Conservation (phyloP, 805 yeast species). For the Saccharomycopsis capsularis region DNA sequence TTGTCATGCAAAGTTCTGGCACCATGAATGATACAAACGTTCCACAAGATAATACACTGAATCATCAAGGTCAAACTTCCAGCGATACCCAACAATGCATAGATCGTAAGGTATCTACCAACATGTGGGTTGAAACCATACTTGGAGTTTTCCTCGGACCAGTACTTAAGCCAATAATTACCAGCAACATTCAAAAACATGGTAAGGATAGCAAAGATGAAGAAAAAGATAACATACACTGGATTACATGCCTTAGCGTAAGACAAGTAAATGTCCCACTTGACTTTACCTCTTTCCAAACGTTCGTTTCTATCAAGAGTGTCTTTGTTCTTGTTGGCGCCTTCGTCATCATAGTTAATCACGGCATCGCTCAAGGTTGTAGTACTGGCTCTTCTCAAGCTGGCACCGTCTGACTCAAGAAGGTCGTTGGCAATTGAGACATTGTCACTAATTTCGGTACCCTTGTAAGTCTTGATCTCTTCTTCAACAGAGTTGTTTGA, state of each 20-base stretch:
- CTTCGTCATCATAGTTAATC: slow-evolving; percentile 35
- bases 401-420: slow-evolving; percentile 27
- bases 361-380: slow-evolving; percentile 32
- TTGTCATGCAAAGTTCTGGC: slow-evolving; percentile 66
- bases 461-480: slow-evolving; percentile 11
- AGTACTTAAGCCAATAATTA: slow-evolving; percentile 90
- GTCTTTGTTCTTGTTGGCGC: slow-evolving; percentile 33
- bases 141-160: slow-evolving; percentile 86
- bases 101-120: slow-evolving; percentile 65
- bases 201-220: slow-evolving; percentile 48
- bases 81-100: slow-evolving; percentile 65
- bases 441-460: slow-evolving; percentile 1
- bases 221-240: slow-evolving; percentile 49
- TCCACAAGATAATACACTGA: slow-evolving; percentile 68
- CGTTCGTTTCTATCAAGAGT: slow-evolving; percentile 50
- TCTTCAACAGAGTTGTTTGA: slow-evolving; percentile 3
- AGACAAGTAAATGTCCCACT: slow-evolving; percentile 73
- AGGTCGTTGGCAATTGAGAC: slow-evolving; percentile 9
- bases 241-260: slow-evolving; percentile 88
- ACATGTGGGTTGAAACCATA: slow-evolving; percentile 67
- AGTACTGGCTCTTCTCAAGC: slow-evolving; percentile 61
- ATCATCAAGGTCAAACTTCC: slow-evolving; percentile 53
- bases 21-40: slow-evolving; percentile 75
- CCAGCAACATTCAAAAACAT: slow-evolving; percentile 59
- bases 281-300: slow-evolving; percentile 88